Evolutionary conservation across 768 basidiomycete species (phyloP).

Genomic region (Lactifluus volemus): DNA sequence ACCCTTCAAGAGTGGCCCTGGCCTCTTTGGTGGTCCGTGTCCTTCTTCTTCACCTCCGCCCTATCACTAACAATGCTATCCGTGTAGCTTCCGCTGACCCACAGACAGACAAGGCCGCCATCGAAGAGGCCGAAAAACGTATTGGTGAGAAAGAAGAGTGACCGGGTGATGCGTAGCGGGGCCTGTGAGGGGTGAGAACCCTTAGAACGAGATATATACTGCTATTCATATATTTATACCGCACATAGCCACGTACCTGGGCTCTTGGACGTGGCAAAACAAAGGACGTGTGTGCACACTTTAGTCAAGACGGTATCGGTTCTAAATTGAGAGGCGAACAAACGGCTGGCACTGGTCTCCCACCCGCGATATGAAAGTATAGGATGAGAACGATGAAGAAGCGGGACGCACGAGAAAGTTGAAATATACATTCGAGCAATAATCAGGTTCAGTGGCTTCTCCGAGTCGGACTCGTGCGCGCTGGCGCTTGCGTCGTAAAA

Average conservation of each 20-base stretch:
- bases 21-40: conserved; percentile 62
- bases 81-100: conserved; percentile 49
- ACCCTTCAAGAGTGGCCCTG: conserved; percentile 69
- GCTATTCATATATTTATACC: conserved; percentile 6
- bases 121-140: conserved; percentile 85
- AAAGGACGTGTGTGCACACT: background rate
- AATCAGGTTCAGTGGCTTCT: too few relatives aligned
- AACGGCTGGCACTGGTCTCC: background rate
- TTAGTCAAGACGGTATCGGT: background rate
- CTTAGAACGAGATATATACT: conserved; percentile 9
- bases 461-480: too few relatives aligned
- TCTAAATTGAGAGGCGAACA: background rate
- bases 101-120: conserved; percentile 76
- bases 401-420: too few relatives aligned
- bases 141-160: conserved; percentile 59
- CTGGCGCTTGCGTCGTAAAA: too few relatives aligned
- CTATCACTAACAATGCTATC: background rate
- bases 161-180: background rate
- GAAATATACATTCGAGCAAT: too few relatives aligned
- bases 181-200: background rate
- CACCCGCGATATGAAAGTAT: too few relatives aligned
- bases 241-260: background rate
- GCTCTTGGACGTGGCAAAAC: background rate
- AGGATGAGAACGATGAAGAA: too few relatives aligned
- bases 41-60: background rate